Evolutionary conservation across 148 eudicot species (phyloP).

Genomic region (Amaranthus cruentus): DNA sequence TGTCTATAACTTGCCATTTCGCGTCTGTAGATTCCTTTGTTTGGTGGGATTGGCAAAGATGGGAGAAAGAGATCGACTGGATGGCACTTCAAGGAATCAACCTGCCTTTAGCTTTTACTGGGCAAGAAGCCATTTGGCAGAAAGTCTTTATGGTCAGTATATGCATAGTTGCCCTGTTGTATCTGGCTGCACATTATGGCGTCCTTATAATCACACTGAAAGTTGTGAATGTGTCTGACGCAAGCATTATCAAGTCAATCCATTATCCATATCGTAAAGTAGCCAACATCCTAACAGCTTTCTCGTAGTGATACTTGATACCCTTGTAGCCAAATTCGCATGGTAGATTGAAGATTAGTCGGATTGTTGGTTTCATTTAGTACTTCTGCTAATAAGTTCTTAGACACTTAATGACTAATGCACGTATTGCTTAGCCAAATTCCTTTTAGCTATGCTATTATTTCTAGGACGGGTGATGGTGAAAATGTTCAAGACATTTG

Average conservation of each 20-base stretch:
- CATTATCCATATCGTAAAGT: not conserved
- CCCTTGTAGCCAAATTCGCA: not conserved
- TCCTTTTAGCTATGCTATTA: slow-evolving; percentile 3
- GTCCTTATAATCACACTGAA: not conserved
- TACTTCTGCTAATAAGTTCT: not conserved
- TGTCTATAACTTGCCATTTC: slow-evolving; percentile 7
- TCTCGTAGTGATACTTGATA: not conserved
- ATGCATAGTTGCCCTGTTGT: not conserved
- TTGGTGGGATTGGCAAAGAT: slow-evolving; percentile 99
- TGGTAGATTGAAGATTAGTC: not conserved
- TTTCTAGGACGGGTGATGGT: no score
- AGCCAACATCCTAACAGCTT: slow-evolving; percentile 7
- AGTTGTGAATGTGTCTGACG: slow-evolving; percentile 1
- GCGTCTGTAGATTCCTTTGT: slow-evolving; percentile 76
- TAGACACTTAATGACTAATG: not conserved
- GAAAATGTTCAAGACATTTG: not conserved
- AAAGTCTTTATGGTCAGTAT: slow-evolving; percentile 72
- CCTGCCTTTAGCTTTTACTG: slow-evolving; percentile 93
- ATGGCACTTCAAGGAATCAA: slow-evolving; percentile 99
- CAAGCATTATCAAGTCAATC: not conserved
- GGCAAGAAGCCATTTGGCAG: slow-evolving; percentile 98
- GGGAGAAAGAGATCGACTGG: slow-evolving; percentile 99
- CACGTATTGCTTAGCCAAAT: not conserved
- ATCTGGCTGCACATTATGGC: slow-evolving; percentile 7
- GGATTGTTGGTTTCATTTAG: not conserved